Base-by-base conservation (phyloP, 2,329 filamentous ascomycete species). In the Nannizziopsis arthrosporioides region DNA sequence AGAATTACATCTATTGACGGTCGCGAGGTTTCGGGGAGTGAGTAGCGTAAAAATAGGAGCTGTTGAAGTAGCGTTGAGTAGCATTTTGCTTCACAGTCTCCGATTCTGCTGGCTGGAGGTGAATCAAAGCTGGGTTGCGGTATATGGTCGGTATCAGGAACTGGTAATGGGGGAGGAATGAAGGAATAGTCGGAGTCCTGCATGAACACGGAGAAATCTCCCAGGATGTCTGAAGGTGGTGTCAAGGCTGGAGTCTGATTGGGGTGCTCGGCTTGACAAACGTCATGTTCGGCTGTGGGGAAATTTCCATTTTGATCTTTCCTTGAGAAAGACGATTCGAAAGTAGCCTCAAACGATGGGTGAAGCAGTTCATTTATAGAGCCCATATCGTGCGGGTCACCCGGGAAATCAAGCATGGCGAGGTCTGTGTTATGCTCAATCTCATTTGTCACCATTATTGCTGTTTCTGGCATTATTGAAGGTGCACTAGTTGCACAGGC, bases 1-100 rank as follows among this genome's bases (percentile, higher is more conserved):
- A 41, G 39, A 18, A 41, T 41, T 8, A 27, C 15, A 41, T 41
- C 39, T 12, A 41, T 18, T 17, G 39, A 18, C 12, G 39, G 39
- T 15, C 39, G 39, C 12, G 18, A 22, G 10, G 6, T 22, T 15
- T 41, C 39, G 3, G 39, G 39, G n/a, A 41, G 39, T 15, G 39
- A 41, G 18, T 27, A 15, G 17, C 30, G 39, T 41, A 41, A 18
- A 27, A 41, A 41, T 7, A 14, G 30, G 19, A 41, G 39, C 39
- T 19, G 39, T 27, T 41, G 39, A 41, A 41, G 39, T 41, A 41
- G 39, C 39, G 19, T 18, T 15, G 17, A 12, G 39, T 41, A 41
- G 15, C 39, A 41, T 18, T 27, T 41, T 19, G 18, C 39, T 10
- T 27, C 17, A 41, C 39, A 41, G 11, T 41, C 39, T 41, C 39